Percentiles rank a stretch among this genome's conserved stretches.
Evolutionary conservation across 2,329 filamentous ascomycete genomes (phyloP).

Genomic region (Ophiostoma sp.): DNA sequence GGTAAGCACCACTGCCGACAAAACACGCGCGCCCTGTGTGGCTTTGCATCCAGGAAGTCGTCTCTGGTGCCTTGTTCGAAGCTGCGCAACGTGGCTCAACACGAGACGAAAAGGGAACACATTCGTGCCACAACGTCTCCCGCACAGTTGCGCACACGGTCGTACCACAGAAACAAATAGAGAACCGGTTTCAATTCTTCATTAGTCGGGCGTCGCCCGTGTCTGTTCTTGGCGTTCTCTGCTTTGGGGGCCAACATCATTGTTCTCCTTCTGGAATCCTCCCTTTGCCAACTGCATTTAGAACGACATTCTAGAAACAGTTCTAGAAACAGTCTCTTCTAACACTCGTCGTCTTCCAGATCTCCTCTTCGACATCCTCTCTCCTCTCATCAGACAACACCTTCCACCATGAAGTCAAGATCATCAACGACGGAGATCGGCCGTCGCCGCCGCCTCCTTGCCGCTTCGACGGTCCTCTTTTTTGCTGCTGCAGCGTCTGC

Average conservation of each 20-base stretch:
- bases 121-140: background rate
- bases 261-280: background rate
- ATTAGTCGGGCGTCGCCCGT: background rate
- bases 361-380: background rate
- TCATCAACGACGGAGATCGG: conserved; percentile 1
- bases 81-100: background rate
- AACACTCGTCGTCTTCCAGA: background rate
- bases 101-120: too few relatives aligned
- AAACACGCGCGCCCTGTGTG: background rate
- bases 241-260: background rate
- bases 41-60: background rate
- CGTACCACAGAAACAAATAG: background rate
- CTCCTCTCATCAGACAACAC: background rate
- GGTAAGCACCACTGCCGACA: conserved; percentile 7
- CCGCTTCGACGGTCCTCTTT: background rate
- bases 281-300: background rate
- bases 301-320: background rate
- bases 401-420: background rate
- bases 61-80: too few relatives aligned
- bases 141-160: background rate
- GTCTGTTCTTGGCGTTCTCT: background rate
- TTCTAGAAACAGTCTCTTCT: background rate
- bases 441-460: background rate
- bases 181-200: background rate
- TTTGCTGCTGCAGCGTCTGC: background rate